phyloP scores from a whole-genome alignment of 2,329 filamentous ascomycete species.

The Plectosphaerella sp. region DNA sequence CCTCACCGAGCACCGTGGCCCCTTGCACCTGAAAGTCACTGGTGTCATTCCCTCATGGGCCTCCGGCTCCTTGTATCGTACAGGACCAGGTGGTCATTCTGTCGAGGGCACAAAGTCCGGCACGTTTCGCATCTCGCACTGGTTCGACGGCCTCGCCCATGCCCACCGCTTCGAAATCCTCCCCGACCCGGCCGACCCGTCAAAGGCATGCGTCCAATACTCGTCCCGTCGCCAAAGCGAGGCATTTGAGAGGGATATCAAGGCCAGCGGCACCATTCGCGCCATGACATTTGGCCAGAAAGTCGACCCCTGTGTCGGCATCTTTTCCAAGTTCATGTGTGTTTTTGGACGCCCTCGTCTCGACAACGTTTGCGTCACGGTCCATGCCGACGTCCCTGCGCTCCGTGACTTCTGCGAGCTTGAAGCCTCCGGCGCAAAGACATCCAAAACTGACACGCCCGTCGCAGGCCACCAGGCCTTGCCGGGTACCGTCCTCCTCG shows the following conservation, averaged over 20 bases:
- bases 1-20: constrained; percentile 61
- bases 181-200: constrained; percentile 20
- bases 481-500: constrained; percentile 46
- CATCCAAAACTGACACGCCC: background rate
- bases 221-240: constrained; percentile 68
- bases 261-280: constrained; percentile 51
- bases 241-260: constrained; percentile 54
- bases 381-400: constrained; percentile 62
- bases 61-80: constrained; percentile 68
- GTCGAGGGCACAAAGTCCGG: constrained; percentile 54
- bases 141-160: constrained; percentile 76
- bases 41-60: constrained; percentile 68
- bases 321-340: constrained; percentile 68
- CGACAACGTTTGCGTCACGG: constrained; percentile 62
- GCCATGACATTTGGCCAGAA: constrained; percentile 65
- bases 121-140: constrained; percentile 61
- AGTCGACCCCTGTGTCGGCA: constrained; percentile 67
- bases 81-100: constrained; percentile 63
- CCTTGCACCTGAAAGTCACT: constrained; percentile 57
- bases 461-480: constrained; percentile 6
- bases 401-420: constrained; percentile 20
- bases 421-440: constrained; percentile 2
- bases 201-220: constrained; percentile 52
- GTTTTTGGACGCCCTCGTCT: constrained; percentile 38
- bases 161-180: constrained; percentile 70